Conservation (phyloP, 2,329 filamentous ascomycete species). For the Tolypocladium cylindrosporum region DNA sequence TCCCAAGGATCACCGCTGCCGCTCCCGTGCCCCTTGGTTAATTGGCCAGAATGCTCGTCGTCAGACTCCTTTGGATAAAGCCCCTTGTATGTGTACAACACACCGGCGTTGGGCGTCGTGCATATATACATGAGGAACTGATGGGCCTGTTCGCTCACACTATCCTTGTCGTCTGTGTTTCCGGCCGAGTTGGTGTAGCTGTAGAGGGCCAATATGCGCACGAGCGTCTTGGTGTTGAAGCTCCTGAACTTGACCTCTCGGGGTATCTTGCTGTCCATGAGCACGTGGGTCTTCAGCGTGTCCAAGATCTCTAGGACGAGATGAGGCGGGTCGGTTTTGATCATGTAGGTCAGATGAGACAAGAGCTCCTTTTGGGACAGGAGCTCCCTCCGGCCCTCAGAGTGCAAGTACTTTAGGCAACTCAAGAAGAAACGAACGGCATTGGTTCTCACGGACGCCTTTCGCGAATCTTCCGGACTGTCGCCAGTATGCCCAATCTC, state of each 20-base stretch:
- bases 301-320: conserved; percentile 67
- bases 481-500: conserved; percentile 54
- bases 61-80: conserved; percentile 71
- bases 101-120: conserved; percentile 61
- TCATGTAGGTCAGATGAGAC: conserved; percentile 68
- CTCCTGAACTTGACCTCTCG: conserved; percentile 65
- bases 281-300: conserved; percentile 57
- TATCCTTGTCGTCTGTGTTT: conserved; percentile 28
- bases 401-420: conserved; percentile 67
- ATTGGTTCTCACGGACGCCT: conserved; percentile 73
- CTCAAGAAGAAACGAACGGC: conserved; percentile 73
- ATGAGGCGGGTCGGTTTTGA: conserved; percentile 68
- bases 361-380: conserved; percentile 72
- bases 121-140: conserved; percentile 67
- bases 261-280: conserved; percentile 65
- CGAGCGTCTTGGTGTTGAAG: conserved; percentile 65
- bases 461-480: conserved; percentile 50
- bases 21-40: conserved; percentile 16
- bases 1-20: conserved; percentile 52
- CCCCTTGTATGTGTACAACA: conserved; percentile 68
- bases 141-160: conserved; percentile 61
- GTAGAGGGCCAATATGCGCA: conserved; percentile 64
- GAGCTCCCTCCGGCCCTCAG: conserved; percentile 71
- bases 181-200: conserved; percentile 40
- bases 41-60: conserved; percentile 20